phyloP scores from a whole-genome alignment of 805 yeast species.

The Teunomyces tritomae region DNA sequence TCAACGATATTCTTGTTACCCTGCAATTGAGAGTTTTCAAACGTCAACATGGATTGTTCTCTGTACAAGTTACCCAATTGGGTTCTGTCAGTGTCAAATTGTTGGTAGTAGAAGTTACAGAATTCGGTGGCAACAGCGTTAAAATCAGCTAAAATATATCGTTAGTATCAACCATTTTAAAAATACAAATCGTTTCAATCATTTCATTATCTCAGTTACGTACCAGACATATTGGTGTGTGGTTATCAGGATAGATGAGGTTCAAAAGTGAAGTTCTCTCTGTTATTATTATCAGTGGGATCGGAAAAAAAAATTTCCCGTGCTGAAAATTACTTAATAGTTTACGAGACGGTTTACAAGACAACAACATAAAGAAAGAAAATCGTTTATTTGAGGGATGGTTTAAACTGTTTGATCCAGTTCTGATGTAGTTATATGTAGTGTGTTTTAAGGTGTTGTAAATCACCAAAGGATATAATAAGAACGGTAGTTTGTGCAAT shows the following conservation, averaged over 20 bases:
- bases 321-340: slow-evolving; percentile 2
- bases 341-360: not conserved
- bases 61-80: slow-evolving; percentile 93
- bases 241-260: not conserved
- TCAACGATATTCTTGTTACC: slow-evolving; percentile 93
- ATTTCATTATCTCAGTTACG: slow-evolving; percentile 8
- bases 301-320: not conserved
- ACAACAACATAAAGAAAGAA: too few species aligned
- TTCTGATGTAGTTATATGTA: not conserved
- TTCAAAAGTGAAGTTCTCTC: not conserved
- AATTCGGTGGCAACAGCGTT: slow-evolving; percentile 66
- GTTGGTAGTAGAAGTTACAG: slow-evolving; percentile 92
- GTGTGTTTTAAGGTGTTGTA: not conserved
- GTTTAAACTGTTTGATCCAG: too few species aligned
- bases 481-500: not conserved
- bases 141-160: slow-evolving; percentile 32
- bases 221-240: slow-evolving; percentile 27
- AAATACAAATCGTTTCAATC: not conserved
- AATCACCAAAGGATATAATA: not conserved
- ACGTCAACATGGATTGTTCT: slow-evolving; percentile 95
- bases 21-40: slow-evolving; percentile 90
- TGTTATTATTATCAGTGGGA: not conserved
- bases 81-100: slow-evolving; percentile 88
- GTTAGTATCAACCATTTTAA: slow-evolving; percentile 4
- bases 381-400: too few species aligned